Evolutionary conservation across 805 yeast species (phyloP), one percentile per base, ranked within the genome.

Genomic region (Pichia cabralensis): DNA sequence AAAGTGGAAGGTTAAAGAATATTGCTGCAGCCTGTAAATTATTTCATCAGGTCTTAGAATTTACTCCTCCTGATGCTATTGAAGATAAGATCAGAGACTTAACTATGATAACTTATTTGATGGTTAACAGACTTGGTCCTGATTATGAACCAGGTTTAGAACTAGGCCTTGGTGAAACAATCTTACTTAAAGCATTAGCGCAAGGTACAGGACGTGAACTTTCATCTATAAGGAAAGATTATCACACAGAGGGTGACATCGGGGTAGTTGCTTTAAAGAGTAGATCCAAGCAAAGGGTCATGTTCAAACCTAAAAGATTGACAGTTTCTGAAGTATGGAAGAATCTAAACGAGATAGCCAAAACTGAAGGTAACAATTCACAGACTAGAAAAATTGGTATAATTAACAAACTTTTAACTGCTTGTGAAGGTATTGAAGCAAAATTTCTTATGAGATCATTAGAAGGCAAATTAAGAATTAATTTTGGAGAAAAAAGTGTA

Each of bases 401-500:
- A 30, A 92, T 92, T 47, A 86, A 82, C 52, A 71, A 75, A 51
- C 67, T 89, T 79, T 62, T 92, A 32, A 80, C 95, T 0, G 81
- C 94, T 1, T 83, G 96, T 50, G 75, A 77, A 42, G 82, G 83
- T 7, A 65, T 71, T 26, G 98, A 92, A 56, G 95, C 97, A 11
- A 92, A 89, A 53, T 92, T 76, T 50, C 64, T 92, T 41, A 81
- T 92, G 41, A 69, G 98, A 45, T 82, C 95, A 6, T 58, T 92
- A 37, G 97, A 92, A 53, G 95, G 97, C 1, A 92, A 89, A 46
- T 61, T 92, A 42, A 69, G 98, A 45, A 92, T 92, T 40, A 95
- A 95, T 4, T 68, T 89, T 44, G 97, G 96, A 0, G 97, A 89
- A 47, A 89, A 89, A 52, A 80, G 95, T 0, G 95, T 92, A 0